phyloP scores from a whole-genome alignment of 305 asterid genomes.

The Solanum hybrid region DNA sequence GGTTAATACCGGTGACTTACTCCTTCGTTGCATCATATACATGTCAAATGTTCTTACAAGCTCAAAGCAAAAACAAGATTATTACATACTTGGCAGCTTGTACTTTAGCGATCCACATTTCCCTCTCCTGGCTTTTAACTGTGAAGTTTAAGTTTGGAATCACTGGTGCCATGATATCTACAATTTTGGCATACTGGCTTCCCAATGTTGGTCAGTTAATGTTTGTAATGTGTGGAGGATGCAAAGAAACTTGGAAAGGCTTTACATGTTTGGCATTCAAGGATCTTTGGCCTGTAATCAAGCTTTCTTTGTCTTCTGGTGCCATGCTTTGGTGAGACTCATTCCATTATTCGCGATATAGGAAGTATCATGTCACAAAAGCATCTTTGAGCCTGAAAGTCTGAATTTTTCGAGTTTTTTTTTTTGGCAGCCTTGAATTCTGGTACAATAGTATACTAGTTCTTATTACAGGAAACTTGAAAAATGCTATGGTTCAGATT shows the following conservation, averaged over 20 bases:
- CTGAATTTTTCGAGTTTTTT: not conserved
- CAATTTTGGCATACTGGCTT: conserved; percentile 43
- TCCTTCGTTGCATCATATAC: conserved; percentile 44
- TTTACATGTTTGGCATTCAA: conserved; percentile 34
- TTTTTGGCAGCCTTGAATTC: conserved; percentile 35
- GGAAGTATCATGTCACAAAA: not conserved
- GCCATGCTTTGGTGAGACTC: conserved; percentile 41
- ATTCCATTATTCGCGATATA: not conserved
- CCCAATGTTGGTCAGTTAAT: conserved; percentile 45
- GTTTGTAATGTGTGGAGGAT: conserved; percentile 37
- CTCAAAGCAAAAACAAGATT: conserved; percentile 57
- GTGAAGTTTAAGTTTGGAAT: conserved; percentile 33
- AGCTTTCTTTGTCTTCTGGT: conserved; percentile 51
- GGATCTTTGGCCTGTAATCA: conserved; percentile 47
- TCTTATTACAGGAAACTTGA: conserved; percentile 43
- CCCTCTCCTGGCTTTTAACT: conserved; percentile 45
- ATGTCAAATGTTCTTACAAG: conserved; percentile 67
- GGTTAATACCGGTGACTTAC: conserved; percentile 56
- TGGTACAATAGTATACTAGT: conserved; percentile 53
- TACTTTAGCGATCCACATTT: conserved; percentile 29
- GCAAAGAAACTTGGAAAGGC: conserved; percentile 51
- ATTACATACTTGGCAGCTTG: conserved; percentile 46
- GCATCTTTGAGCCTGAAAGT: not conserved
- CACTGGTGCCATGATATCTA: conserved; percentile 41
- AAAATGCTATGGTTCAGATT: conserved; percentile 41